These are phyloP conservation scores for Rhododendron vialii DNA, from an alignment of 148 eudicot genomes.

Conservation along the genomic window DNA sequence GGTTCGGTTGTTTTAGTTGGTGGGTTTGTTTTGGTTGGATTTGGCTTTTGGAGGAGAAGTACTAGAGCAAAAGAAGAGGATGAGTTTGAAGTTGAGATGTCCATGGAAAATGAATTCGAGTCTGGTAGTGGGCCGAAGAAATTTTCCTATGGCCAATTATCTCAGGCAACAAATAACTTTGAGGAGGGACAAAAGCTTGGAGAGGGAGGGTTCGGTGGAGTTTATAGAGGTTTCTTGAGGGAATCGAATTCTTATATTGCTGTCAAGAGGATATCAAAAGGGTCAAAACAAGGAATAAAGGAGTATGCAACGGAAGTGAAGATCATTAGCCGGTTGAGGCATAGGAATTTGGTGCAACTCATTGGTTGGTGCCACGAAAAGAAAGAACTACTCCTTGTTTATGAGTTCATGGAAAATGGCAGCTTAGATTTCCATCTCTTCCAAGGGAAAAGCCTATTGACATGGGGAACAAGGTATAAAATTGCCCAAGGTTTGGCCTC, in stretches of 20 bases:
- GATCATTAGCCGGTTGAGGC: slow-evolving; percentile 34
- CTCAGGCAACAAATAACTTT: not conserved
- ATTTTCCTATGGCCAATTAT: slow-evolving; percentile 16
- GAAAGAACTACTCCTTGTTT: slow-evolving; percentile 3
- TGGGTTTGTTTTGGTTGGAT: no score
- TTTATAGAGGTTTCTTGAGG: not conserved
- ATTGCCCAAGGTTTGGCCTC: not conserved
- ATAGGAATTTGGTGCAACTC: slow-evolving; percentile 36
- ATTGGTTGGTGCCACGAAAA: slow-evolving; percentile 32
- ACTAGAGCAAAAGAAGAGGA: not conserved
- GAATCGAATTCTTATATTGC: slow-evolving; percentile 19
- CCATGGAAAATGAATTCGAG: slow-evolving; percentile 7
- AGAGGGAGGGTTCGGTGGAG: not conserved
- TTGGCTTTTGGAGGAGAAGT: no score
- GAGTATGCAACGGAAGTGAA: slow-evolving; percentile 37
- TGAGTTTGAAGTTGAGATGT: not conserved
- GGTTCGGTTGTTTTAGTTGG: no score
- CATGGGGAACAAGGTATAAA: not conserved
- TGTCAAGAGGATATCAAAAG: slow-evolving; percentile 31
- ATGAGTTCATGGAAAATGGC: not conserved
- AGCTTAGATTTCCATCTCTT: not conserved
- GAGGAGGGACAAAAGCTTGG: not conserved
- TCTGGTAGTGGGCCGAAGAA: slow-evolving; percentile 25
- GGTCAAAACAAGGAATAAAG: slow-evolving; percentile 32
- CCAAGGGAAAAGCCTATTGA: not conserved